phyloP scores from a whole-genome alignment of 2,329 filamentous ascomycete species.

The Thielaviopsis ethacetica region DNA sequence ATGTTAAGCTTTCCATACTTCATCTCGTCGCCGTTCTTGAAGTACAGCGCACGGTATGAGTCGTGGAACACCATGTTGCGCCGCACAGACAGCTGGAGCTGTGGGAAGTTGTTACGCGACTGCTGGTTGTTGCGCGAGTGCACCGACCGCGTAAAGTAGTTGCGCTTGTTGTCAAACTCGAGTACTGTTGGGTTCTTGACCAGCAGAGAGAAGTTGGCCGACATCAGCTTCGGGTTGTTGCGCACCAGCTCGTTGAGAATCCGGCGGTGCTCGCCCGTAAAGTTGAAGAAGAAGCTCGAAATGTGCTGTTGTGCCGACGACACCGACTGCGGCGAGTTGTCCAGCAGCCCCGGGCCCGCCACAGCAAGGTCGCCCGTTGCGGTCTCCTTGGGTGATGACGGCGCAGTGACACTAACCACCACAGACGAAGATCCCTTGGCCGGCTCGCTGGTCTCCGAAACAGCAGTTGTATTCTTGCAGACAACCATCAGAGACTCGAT shows the following conservation, averaged over 20 bases:
- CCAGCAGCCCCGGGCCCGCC: constrained; percentile 23
- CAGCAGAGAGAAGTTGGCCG: constrained; percentile 84
- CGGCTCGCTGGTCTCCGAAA: constrained; percentile 34
- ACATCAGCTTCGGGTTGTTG: constrained; percentile 96
- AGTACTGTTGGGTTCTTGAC: constrained; percentile 98
- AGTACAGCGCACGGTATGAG: constrained; percentile 96
- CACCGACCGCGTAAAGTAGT: constrained; percentile 91
- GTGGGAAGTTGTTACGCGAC: constrained; percentile 51
- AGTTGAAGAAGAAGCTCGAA: constrained; percentile 86
- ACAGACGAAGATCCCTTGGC: neutral
- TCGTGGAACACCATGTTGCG: constrained; percentile 95
- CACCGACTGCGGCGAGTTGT: constrained; percentile 31
- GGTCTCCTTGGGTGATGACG: neutral
- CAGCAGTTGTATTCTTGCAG: constrained; percentile 87
- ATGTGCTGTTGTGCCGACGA: constrained; percentile 52
- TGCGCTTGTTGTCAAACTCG: constrained; percentile 98
- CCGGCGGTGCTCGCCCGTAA: constrained; percentile 93
- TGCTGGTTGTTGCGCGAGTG: constrained; percentile 55
- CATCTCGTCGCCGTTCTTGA: constrained; percentile 92
- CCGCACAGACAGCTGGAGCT: constrained; percentile 73
- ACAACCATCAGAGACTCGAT: constrained; percentile 98
- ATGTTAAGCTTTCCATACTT: constrained; percentile 98
- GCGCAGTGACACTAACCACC: neutral
- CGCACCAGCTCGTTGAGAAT: constrained; percentile 96
- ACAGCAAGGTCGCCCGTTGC: constrained; percentile 1